Evolutionary conservation across 164 flowering plant species (phyloP), one percentile per base, ranked within the genome.

Genomic region (Berberis vulgaris): DNA sequence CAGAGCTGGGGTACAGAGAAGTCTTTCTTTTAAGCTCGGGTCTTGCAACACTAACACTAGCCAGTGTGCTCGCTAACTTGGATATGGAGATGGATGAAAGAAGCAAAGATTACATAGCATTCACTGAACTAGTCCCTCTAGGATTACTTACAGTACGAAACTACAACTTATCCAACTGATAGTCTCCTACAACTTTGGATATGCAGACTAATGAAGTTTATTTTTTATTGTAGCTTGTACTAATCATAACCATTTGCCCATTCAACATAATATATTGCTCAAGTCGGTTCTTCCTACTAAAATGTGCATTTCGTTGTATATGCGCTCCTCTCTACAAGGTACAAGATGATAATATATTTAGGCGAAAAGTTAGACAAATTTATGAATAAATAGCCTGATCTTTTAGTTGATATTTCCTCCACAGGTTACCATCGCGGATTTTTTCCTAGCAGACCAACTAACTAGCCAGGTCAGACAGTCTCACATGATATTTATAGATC

Each of bases 271-370:
- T 87, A 10, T 83, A 78, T 66, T 84, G 89, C 41, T 82, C 93
- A 43, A 84, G 81, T 66, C 86, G 93, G n/a, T 75, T 68, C 76
- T 87, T 85, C 78, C 64, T 87, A 68, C 75, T 87, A 13, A n/a
- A 39, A 11, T 74, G 81, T 59, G 26, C 73, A 43, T 77, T 69
- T 26, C 89, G 66, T 60, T 78, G 84, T 56, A 56, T 87, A 9
- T 77, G 73, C 54, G 89, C 93, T 71, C 89, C 93, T 62, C 73
- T 85, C 4, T 87, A 85, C 79, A 84, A 83, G 89, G 91, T 85
- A 75, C 10, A 41, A 5, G 7, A 45, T 44, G 1, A 49, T 40
- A 39, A 26, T 38, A 12, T 26, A 11, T 26, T 40, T 10, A 11
- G 44, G 54, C 13, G 41, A 2, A 59, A 44, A 39, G 41, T 40